These are phyloP conservation scores for Plasmodium falciparum DNA, from an alignment of 169 alveolate genomes.

Conservation along the genomic window DNA sequence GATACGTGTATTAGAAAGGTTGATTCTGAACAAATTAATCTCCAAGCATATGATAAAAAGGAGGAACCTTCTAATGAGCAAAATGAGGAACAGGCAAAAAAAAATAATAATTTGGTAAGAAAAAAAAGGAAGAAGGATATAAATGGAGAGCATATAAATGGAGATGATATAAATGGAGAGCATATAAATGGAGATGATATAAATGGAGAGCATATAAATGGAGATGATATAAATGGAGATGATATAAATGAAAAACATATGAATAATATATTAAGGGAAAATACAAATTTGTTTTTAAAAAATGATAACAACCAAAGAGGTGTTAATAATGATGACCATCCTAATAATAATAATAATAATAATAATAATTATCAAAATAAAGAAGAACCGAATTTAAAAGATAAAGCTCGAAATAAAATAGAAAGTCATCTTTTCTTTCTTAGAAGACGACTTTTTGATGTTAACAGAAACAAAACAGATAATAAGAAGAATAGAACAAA, in stretches of 20 bases:
- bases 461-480: background rate
- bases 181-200: background rate
- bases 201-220: background rate
- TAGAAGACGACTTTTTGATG: background rate
- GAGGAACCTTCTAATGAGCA: constrained; percentile 1
- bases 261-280: background rate
- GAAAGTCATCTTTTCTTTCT: background rate
- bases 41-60: background rate
- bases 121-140: constrained; percentile 1
- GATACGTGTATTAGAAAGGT: background rate
- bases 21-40: background rate
- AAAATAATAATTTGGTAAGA: background rate
- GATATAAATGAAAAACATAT: background rate
- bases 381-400: constrained; percentile 1
- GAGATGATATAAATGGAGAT: background rate
- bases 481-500: constrained; percentile 7
- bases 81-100: background rate
- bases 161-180: background rate
- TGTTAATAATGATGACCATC: background rate
- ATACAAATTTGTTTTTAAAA: background rate
- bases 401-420: background rate
- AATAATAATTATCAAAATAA: background rate
- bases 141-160: background rate
- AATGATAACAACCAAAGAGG: background rate
- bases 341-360: background rate